These are phyloP conservation scores for Glebionis coronaria DNA, from an alignment of 129 eudicot species.

Conservation along the genomic window DNA sequence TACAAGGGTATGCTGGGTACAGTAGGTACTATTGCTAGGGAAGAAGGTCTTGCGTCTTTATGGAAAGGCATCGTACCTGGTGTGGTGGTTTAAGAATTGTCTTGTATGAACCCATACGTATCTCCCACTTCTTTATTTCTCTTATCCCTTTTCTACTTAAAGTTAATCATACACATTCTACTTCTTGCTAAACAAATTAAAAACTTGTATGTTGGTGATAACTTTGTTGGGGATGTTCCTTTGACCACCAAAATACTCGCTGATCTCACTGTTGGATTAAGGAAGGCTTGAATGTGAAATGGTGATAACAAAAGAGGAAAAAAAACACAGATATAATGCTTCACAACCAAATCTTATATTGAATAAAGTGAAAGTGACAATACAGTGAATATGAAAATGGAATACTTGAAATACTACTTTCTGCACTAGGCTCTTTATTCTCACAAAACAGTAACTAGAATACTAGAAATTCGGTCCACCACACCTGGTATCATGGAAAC, in stretches of 20 bases:
- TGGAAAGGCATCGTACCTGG: slow-evolving; percentile 94
- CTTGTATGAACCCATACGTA: slow-evolving; percentile 76
- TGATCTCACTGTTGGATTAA: too few species aligned
- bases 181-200: slow-evolving; percentile 45
- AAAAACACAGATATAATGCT: too few species aligned
- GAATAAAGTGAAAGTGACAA: too few species aligned
- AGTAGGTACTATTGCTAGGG: slow-evolving; percentile 81
- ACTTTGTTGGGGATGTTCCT: slow-evolving; percentile 83
- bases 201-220: slow-evolving; percentile 65
- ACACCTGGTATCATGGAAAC: too few species aligned
- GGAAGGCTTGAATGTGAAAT: too few species aligned
- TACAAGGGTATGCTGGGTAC: slow-evolving; percentile 79
- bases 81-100: slow-evolving; percentile 85
- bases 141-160: background rate
- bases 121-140: background rate
- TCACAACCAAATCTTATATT: too few species aligned
- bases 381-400: too few species aligned
- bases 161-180: background rate
- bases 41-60: slow-evolving; percentile 73
- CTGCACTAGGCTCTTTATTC: too few species aligned
- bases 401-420: too few species aligned
- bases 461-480: too few species aligned
- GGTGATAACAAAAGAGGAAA: too few species aligned
- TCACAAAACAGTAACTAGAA: too few species aligned
- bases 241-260: slow-evolving; percentile 75